Evolutionary conservation across 192 early-diverging fungal genomes (phyloP).

Genomic region (Entomortierella lignicola): DNA sequence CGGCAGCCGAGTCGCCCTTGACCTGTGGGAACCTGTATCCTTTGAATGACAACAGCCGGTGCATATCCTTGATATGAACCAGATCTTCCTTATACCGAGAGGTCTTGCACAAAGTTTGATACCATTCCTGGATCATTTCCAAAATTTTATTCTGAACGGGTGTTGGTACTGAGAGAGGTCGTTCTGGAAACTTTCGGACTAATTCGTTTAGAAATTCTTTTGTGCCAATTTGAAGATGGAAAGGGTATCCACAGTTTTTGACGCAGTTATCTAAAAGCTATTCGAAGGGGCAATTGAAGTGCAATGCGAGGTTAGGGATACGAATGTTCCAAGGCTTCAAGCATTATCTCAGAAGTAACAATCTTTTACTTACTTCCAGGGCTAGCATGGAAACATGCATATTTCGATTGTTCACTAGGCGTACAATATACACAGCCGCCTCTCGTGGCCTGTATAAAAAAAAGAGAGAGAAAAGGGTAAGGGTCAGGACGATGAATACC

Average conservation of each 20-base stretch:
- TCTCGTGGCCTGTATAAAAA: slow-evolving; percentile 71
- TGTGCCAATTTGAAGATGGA: slow-evolving; percentile 94
- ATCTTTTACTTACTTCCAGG: slow-evolving; percentile 75
- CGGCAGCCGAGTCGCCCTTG: slow-evolving; percentile 71
- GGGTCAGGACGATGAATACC: neutral
- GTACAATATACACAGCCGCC: slow-evolving; percentile 76
- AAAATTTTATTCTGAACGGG: slow-evolving; percentile 88
- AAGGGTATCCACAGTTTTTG: slow-evolving; percentile 99
- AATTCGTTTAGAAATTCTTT: slow-evolving; percentile 99
- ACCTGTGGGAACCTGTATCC: slow-evolving; percentile 86
- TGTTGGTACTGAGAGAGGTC: slow-evolving; percentile 76
- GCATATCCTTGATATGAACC: slow-evolving; percentile 96
- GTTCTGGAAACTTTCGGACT: slow-evolving; percentile 93
- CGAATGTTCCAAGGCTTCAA: neutral
- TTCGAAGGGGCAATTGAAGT: neutral
- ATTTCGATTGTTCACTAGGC: slow-evolving; percentile 73
- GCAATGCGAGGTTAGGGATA: neutral
- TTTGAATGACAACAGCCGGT: slow-evolving; percentile 87
- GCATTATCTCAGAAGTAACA: too few species aligned
- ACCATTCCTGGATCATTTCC: slow-evolving; percentile 96
- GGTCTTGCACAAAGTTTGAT: slow-evolving; percentile 83
- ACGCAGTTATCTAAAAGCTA: slow-evolving; percentile 95
- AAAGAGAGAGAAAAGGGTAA: neutral
- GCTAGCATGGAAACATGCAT: slow-evolving; percentile 71
- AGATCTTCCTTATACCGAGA: slow-evolving; percentile 96